A percentile compares a stretch with the other conserved stretches of the same genome.
Conservation (phyloP, 2,329 filamentous ascomycete genomes). For the Chalaropsis ovoidea region DNA sequence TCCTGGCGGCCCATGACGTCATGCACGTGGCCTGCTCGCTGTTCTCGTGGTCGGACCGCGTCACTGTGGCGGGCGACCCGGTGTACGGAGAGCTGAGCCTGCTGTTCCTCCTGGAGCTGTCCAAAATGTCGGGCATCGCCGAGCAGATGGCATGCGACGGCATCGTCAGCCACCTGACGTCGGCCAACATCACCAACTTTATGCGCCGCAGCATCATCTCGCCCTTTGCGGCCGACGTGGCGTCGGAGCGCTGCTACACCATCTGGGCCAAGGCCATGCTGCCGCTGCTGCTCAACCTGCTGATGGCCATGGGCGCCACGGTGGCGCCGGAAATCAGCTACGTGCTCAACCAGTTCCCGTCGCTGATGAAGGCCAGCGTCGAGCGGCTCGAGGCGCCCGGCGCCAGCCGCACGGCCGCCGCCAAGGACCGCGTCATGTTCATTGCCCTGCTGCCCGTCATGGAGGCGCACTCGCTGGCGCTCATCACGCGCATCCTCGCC, state of each 20-base stretch:
- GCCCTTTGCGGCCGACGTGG: constrained; percentile 63
- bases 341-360: constrained; percentile 82
- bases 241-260: constrained; percentile 63
- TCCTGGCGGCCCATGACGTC: constrained; percentile 59
- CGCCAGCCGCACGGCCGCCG: constrained; percentile 42
- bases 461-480: constrained; percentile 67
- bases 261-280: constrained; percentile 87
- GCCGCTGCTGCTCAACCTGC: constrained; percentile 77
- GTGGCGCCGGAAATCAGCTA: constrained; percentile 75
- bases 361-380: constrained; percentile 62
- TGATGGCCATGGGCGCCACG: constrained; percentile 68
- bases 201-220: constrained; percentile 62
- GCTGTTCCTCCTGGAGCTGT: constrained; percentile 79
- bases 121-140: constrained; percentile 66
- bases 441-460: constrained; percentile 64
- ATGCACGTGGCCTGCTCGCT: constrained; percentile 74
- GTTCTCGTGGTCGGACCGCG: constrained; percentile 85
- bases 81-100: constrained; percentile 89
- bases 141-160: constrained; percentile 86
- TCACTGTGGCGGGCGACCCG: constrained; percentile 69
- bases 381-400: constrained; percentile 58
- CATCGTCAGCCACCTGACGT: constrained; percentile 66
- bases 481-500: constrained; percentile 63
- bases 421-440: constrained; percentile 43
- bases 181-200: constrained; percentile 67